phyloP scores from a whole-genome alignment of 208 protist genomes.

The Trichomonas gallinae region DNA sequence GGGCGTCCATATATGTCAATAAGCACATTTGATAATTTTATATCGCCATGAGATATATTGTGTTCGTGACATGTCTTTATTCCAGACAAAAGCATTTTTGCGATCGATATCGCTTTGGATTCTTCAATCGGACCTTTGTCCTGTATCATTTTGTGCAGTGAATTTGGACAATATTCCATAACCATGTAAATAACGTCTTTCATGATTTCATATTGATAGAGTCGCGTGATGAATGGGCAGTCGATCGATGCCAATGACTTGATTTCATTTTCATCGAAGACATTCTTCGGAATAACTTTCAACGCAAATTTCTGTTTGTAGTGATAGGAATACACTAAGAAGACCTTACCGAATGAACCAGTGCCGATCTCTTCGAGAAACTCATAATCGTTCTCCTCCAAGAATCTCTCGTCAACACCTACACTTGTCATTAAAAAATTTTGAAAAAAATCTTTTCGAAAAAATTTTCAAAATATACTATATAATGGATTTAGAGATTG shows the following conservation, averaged over 20 bases:
- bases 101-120: background rate
- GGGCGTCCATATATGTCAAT: background rate
- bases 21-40: background rate
- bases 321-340: background rate
- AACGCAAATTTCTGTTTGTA: background rate
- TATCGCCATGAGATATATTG: background rate
- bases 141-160: background rate
- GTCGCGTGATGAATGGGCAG: conserved; percentile 43
- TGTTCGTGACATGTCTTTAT: background rate
- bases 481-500: too few relatives aligned
- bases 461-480: too few relatives aligned
- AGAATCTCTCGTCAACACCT: background rate
- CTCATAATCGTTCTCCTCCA: background rate
- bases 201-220: conserved; percentile 34
- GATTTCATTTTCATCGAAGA: conserved; percentile 46
- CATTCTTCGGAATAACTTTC: background rate
- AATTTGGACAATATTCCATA: background rate
- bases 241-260: conserved; percentile 44
- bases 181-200: background rate
- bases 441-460: background rate
- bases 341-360: background rate
- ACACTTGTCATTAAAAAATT: background rate
- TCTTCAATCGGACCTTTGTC: background rate
- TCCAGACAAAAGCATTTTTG: background rate
- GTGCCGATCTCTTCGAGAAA: background rate